phyloP scores from a whole-genome alignment of 495 filamentous ascomycete genomes.

The Annulohypoxylon bovei region DNA sequence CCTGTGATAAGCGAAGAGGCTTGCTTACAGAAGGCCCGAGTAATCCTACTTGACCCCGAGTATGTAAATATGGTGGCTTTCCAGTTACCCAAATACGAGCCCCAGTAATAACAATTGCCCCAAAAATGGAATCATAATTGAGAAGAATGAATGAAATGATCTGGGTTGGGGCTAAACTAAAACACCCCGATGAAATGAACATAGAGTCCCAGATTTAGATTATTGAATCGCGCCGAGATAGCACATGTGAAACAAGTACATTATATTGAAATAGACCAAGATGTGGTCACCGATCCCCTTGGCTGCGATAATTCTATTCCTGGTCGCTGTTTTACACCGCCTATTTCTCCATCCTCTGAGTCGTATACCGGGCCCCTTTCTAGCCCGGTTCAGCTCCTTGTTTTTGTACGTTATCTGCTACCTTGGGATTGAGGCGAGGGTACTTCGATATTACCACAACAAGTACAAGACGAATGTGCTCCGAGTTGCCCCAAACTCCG shows the following conservation, averaged over 20 bases:
- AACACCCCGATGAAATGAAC: not conserved
- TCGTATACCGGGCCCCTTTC: not conserved
- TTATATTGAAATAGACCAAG: not conserved
- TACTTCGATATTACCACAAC: not conserved
- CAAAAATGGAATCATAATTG: not conserved
- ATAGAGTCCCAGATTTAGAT: not conserved
- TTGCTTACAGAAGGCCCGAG: slow-evolving; percentile 1
- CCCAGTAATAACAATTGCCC: not conserved
- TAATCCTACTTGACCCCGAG: not conserved
- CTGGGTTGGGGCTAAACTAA: not conserved
- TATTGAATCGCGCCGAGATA: not conserved
- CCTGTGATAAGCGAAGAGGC: not conserved
- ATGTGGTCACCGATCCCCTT: not conserved
- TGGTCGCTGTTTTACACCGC: not conserved
- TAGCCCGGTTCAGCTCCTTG: not conserved
- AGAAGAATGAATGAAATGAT: not conserved
- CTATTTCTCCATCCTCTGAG: not conserved
- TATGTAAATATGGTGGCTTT: not conserved
- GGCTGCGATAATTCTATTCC: not conserved
- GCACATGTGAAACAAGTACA: not conserved
- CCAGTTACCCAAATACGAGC: not conserved
- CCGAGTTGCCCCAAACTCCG: not conserved
- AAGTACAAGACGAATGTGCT: slow-evolving; percentile 2
- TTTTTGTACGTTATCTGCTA: not conserved
- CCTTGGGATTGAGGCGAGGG: not conserved